These are phyloP conservation scores for Diaporthe velutina DNA, from an alignment of 2,329 filamentous ascomycete species.

Conservation along the genomic window DNA sequence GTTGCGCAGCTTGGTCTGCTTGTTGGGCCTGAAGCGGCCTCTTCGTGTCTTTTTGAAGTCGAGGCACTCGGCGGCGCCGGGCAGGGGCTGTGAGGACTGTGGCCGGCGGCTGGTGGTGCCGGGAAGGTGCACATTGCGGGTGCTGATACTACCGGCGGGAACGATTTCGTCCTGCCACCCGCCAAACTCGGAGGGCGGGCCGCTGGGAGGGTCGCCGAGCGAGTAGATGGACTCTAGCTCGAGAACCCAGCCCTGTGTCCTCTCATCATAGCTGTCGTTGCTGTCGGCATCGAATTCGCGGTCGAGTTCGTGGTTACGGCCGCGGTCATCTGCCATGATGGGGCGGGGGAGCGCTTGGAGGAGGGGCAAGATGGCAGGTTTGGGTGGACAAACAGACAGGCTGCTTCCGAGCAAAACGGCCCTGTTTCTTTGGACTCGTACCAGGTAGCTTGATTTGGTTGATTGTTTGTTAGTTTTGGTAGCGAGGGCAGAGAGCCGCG, in stretches of 20 bases:
- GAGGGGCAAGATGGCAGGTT: not conserved
- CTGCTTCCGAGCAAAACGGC: not conserved
- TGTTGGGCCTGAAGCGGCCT: constrained; percentile 28
- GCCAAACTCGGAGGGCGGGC: constrained; percentile 27
- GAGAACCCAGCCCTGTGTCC: constrained; percentile 38
- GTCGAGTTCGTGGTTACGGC: not conserved
- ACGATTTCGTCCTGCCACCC: constrained; percentile 31
- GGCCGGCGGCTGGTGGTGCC: not conserved
- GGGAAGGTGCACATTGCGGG: constrained; percentile 23
- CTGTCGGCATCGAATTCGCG: constrained; percentile 31
- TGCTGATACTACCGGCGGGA: constrained; percentile 21
- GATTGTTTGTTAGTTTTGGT: not conserved
- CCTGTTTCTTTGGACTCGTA: not conserved
- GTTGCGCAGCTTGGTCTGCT: constrained; percentile 41
- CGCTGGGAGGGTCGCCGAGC: constrained; percentile 31
- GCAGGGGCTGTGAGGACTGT: constrained; percentile 31
- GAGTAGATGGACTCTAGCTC: constrained; percentile 34
- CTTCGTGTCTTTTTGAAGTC: constrained; percentile 27
- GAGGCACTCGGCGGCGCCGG: constrained; percentile 36
- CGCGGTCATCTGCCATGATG: constrained; percentile 23
- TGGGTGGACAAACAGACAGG: not conserved
- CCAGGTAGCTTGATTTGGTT: not conserved
- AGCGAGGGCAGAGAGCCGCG: not conserved
- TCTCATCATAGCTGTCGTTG: constrained; percentile 20
- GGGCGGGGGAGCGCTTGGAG: constrained; percentile 17